These are phyloP conservation scores for Boletus rubescentipes DNA, from an alignment of 768 basidiomycete genomes.

Conservation along the genomic window DNA sequence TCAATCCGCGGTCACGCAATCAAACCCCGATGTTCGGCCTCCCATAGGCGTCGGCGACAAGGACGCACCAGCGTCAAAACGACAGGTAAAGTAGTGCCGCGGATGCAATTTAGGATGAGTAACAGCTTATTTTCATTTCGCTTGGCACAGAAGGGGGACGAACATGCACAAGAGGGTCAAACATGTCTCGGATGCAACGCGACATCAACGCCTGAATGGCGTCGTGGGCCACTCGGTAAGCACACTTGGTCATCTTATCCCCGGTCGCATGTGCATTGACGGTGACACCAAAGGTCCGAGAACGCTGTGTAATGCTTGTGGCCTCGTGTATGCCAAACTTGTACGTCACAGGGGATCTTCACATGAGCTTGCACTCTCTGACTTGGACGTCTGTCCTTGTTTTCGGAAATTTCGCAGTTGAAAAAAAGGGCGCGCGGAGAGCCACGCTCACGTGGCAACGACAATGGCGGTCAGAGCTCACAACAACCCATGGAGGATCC, in stretches of 20 bases:
- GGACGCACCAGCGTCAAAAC: constrained; percentile 30
- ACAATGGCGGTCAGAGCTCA: constrained; percentile 30
- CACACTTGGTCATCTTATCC: constrained; percentile 23
- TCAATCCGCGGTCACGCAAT: constrained; percentile 28
- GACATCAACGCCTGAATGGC: constrained; percentile 87
- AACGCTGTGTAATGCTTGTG: constrained; percentile 84
- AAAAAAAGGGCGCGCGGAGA: constrained; percentile 38
- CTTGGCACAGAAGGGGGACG: constrained; percentile 38
- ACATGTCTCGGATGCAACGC: constrained; percentile 80
- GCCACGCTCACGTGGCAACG: constrained; percentile 24
- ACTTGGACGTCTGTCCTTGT: constrained; percentile 15
- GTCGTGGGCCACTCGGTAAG: constrained; percentile 77
- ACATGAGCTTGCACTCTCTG: constrained; percentile 19
- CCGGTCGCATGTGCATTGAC: constrained; percentile 26
- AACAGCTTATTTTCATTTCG: constrained; percentile 26
- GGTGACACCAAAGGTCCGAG: constrained; percentile 57
- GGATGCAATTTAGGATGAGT: constrained; percentile 24
- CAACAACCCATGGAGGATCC: constrained; percentile 30
- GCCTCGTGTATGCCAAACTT: constrained; percentile 84
- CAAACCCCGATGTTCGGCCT: constrained; percentile 30
- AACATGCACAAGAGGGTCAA: constrained; percentile 57
- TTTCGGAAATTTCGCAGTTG: constrained; percentile 20
- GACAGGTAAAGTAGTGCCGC: constrained; percentile 34
- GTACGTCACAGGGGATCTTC: constrained; percentile 46
- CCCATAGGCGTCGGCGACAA: constrained; percentile 27